Percentiles rank a stretch among this genome's conserved stretches.
These are phyloP conservation scores for Aspergillus sp. DNA, from an alignment of 2,329 filamentous ascomycete genomes.

Conservation along the genomic window DNA sequence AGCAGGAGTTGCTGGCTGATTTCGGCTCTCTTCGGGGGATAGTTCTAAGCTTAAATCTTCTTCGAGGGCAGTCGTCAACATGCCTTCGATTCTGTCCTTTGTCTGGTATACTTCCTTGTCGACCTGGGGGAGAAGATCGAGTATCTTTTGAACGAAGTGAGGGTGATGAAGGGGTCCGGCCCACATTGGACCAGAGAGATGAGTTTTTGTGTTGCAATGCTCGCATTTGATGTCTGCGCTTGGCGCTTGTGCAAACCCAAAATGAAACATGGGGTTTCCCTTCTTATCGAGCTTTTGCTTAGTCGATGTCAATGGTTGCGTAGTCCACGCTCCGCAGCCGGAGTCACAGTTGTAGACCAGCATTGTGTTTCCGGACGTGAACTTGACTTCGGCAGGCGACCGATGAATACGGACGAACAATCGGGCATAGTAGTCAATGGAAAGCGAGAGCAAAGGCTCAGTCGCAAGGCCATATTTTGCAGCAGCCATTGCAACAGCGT, in stretches of 20 bases:
- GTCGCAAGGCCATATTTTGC: conserved; percentile 85
- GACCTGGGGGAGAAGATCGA: conserved; percentile 71
- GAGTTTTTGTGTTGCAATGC: conserved; percentile 85
- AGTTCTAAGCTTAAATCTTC: conserved; percentile 57
- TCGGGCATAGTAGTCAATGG: conserved; percentile 93
- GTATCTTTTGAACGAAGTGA: conserved; percentile 77
- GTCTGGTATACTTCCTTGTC: conserved; percentile 78
- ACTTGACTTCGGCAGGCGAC: conserved; percentile 85
- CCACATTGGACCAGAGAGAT: conserved; percentile 93
- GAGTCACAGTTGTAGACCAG: conserved; percentile 86
- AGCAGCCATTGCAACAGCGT: conserved; percentile 78
- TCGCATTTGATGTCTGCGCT: conserved; percentile 69
- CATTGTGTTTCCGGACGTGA: conserved; percentile 90
- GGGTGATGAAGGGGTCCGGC: conserved; percentile 84
- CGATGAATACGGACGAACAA: conserved; percentile 83
- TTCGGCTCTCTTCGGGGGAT: conserved; percentile 15
- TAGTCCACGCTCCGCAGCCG: conserved; percentile 90
- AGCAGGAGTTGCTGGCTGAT: conserved; percentile 14
- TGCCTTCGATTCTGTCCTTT: conserved; percentile 79
- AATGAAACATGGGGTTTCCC: conserved; percentile 74
- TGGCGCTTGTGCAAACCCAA: conserved; percentile 74
- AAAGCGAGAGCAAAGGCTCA: conserved; percentile 88
- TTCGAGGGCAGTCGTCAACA: conserved; percentile 86
- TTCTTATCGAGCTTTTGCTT: conserved; percentile 71
- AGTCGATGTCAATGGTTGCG: conserved; percentile 75